phyloP scores from a whole-genome alignment of 257 asterid genomes.

The Primulina tabacum region DNA sequence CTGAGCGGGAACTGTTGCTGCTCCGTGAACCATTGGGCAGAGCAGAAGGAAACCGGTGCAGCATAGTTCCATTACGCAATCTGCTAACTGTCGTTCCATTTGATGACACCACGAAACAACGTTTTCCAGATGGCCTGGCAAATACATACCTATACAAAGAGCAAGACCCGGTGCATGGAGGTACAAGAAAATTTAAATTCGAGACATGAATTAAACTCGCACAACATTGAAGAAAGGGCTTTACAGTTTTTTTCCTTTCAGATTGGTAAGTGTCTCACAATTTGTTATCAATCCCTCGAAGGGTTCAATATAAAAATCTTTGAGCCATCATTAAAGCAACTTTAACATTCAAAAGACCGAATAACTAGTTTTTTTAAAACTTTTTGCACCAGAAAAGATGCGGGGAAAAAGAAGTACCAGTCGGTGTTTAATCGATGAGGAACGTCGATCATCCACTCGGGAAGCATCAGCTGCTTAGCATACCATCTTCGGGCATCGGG shows the following conservation, averaged over 20 bases:
- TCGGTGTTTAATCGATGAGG: constrained; percentile 63
- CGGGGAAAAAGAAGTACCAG: constrained; percentile 46
- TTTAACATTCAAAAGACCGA: constrained; percentile 3
- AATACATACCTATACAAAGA: constrained; percentile 62
- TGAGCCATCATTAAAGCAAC: not conserved
- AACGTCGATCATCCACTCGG: constrained; percentile 95
- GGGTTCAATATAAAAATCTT: not conserved
- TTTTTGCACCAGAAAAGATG: not conserved
- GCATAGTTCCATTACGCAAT: constrained; percentile 71
- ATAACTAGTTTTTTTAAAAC: not conserved
- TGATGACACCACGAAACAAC: constrained; percentile 90
- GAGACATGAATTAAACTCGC: not conserved
- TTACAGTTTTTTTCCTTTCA: not conserved
- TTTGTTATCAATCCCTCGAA: not conserved
- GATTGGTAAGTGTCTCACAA: not conserved
- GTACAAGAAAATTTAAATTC: constrained; percentile 17
- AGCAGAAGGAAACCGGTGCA: constrained; percentile 94
- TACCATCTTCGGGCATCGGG: constrained; percentile 84
- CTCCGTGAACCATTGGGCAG: constrained; percentile 73
- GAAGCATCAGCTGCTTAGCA: constrained; percentile 94
- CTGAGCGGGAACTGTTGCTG: constrained; percentile 49
- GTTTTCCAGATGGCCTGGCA: constrained; percentile 89
- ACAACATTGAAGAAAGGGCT: not conserved
- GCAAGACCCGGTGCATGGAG: constrained; percentile 12
- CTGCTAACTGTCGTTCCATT: constrained; percentile 79